Evolutionary conservation across 306 rosid species (phyloP), one percentile per base, ranked within the genome.

Genomic region (Fagus crenata): DNA sequence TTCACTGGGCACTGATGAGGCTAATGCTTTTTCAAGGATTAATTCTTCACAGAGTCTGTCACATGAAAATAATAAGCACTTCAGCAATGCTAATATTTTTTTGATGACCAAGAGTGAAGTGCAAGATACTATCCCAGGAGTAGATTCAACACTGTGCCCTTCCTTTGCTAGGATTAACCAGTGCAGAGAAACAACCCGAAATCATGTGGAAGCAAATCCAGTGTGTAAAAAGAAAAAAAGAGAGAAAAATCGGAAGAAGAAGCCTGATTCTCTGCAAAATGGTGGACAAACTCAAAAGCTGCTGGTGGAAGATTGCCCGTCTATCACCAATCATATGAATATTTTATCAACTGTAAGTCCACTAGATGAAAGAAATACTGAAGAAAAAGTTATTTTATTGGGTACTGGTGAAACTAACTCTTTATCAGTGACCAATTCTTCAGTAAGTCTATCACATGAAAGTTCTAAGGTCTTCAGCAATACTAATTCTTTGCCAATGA

Each of bases 31-130:
- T 63, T 2, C 28, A 0, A 17, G 1, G 36, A 60, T 17, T 60
- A 33, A 32, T 60, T 60, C 41, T 33, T 60, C 67, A 32, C 67
- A 3, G 32, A 36, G 22, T 63, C 42, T 35, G 43, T 35, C 69
- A 35, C 49, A 76, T 61, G 84, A 68, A 54, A 72, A 75, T 53
- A 5, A 11, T 49, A 32, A 65, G 60, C 40, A 59, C 70, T 17
- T 72, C 53, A 33, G 17, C 53, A 59, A 54, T 54, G 39, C 74
- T 58, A 59, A 53, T 67, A 65, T 63, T 41, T 74, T 80, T 9
- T 15, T 79, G 54, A 53, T 55, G 80, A 55, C 77, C n/a, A 73
- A 69, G 71, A 73, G 72, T 69, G 82, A 84, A 69, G 68, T 60
- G 35, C 80, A 77, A 77, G 80, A 54, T 69, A 72, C 14, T 53